A percentile compares a stretch with the other conserved stretches of the same genome.
These are phyloP conservation scores for Naganishia sp. DNA, from an alignment of 1,284 basidiomycete species.

Conservation along the genomic window DNA sequence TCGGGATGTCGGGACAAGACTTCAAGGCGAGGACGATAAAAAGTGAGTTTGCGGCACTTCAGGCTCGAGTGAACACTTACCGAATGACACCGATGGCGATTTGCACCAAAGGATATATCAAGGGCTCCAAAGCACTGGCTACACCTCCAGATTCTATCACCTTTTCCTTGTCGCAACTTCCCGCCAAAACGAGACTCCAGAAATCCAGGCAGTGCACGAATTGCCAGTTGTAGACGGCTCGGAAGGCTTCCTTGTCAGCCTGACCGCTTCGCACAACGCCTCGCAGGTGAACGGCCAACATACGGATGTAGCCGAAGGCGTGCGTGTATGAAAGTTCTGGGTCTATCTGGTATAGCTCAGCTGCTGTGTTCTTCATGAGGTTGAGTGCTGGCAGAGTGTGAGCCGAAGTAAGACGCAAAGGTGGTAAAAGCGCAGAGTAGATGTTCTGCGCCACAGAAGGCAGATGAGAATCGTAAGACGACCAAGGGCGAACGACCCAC, in stretches of 20 bases:
- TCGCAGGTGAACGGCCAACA: constrained; percentile 89
- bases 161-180: constrained; percentile 68
- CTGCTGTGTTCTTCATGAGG: constrained; percentile 96
- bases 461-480: constrained; percentile 22
- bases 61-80: constrained; percentile 57
- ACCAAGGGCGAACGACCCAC: constrained; percentile 55
- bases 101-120: constrained; percentile 95
- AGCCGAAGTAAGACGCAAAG: constrained; percentile 71
- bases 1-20: constrained; percentile 77
- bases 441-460: constrained; percentile 62
- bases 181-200: constrained; percentile 86
- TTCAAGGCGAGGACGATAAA: constrained; percentile 45
- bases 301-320: constrained; percentile 94
- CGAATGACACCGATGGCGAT: constrained; percentile 88
- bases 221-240: constrained; percentile 98
- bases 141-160: constrained; percentile 59
- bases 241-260: constrained; percentile 72
- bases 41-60: neutral
- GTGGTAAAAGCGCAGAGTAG: constrained; percentile 80
- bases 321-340: constrained; percentile 71
- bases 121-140: constrained; percentile 77
- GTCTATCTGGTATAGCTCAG: constrained; percentile 82
- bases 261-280: constrained; percentile 55
- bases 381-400: constrained; percentile 92
- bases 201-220: constrained; percentile 95